Percentiles rank a stretch among this genome's conserved stretches.
Conservation (phyloP, 2,329 filamentous ascomycete genomes). For the Colletotrichum melonis region DNA sequence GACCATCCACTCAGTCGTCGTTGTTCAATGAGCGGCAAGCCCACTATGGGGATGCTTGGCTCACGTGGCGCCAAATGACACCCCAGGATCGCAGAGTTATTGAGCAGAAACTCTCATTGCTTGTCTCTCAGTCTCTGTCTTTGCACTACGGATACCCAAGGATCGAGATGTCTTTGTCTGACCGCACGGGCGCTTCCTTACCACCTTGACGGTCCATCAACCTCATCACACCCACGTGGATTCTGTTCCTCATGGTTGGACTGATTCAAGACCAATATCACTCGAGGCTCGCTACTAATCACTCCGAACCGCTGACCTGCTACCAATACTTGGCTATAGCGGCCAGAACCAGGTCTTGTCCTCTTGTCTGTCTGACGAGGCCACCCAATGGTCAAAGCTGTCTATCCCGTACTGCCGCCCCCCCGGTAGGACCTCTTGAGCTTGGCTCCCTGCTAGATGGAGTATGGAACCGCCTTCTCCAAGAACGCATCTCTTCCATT, state of each 20-base stretch:
- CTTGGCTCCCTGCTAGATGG: constrained; percentile 4
- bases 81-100: constrained; percentile 20
- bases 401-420: constrained; percentile 3
- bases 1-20: constrained; percentile 6
- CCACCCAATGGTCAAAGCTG: constrained; percentile 23
- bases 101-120: neutral
- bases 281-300: neutral
- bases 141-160: no score
- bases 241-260: neutral
- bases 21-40: constrained; percentile 26
- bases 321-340: neutral
- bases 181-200: constrained; percentile 3
- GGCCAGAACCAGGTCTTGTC: constrained; percentile 6
- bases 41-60: constrained; percentile 23
- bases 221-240: constrained; percentile 10
- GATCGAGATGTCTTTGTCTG: neutral
- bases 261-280: neutral
- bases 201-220: neutral
- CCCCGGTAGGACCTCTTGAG: constrained; percentile 2
- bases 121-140: neutral
- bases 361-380: neutral
- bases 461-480: constrained; percentile 6
- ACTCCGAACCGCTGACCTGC: neutral
- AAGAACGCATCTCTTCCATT: neutral
- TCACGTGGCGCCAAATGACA: constrained; percentile 32